These are phyloP conservation scores for Aspergillus spinulosporus DNA, from an alignment of 2,329 filamentous ascomycete species.

Conservation along the genomic window DNA sequence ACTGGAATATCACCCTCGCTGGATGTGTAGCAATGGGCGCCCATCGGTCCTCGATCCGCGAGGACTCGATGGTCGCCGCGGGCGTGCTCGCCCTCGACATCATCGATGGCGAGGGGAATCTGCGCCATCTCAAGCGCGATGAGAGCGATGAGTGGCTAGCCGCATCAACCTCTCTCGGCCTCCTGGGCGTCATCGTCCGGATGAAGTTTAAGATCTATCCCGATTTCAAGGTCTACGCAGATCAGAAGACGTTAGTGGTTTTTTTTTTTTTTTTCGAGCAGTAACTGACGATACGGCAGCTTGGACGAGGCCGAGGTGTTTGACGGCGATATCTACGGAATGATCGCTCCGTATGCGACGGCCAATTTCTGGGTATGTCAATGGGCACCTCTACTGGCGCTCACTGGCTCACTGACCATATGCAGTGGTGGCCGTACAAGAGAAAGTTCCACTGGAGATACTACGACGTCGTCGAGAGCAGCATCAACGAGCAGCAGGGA, in stretches of 20 bases:
- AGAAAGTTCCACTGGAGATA: slow-evolving; percentile 20
- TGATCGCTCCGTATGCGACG: slow-evolving; percentile 17
- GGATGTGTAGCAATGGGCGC: slow-evolving; percentile 19
- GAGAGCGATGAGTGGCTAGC: slow-evolving; percentile 17
- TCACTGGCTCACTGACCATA: background rate
- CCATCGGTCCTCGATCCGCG: slow-evolving; percentile 17
- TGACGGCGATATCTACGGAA: slow-evolving; percentile 15
- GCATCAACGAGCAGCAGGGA: slow-evolving; percentile 11
- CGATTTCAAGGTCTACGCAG: slow-evolving; percentile 18
- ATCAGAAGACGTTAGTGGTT: slow-evolving; percentile 16
- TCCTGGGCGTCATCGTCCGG: slow-evolving; percentile 15
- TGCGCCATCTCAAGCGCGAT: slow-evolving; percentile 16
- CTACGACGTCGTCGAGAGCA: slow-evolving; percentile 16
- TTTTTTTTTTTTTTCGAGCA: no score
- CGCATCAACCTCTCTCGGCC: slow-evolving; percentile 16
- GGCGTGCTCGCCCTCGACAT: slow-evolving; percentile 15
- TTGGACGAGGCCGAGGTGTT: slow-evolving; percentile 17
- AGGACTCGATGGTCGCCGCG: slow-evolving; percentile 17
- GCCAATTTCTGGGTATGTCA: slow-evolving; percentile 17
- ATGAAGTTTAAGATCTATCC: slow-evolving; percentile 19
- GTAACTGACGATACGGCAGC: background rate
- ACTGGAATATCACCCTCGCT: slow-evolving; percentile 20
- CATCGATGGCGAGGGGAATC: slow-evolving; percentile 12
- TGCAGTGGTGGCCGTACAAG: slow-evolving; percentile 19
- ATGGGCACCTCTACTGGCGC: no score